Evolutionary conservation across 768 basidiomycete species (phyloP).

Genomic region (Agaricus subrufescens): DNA sequence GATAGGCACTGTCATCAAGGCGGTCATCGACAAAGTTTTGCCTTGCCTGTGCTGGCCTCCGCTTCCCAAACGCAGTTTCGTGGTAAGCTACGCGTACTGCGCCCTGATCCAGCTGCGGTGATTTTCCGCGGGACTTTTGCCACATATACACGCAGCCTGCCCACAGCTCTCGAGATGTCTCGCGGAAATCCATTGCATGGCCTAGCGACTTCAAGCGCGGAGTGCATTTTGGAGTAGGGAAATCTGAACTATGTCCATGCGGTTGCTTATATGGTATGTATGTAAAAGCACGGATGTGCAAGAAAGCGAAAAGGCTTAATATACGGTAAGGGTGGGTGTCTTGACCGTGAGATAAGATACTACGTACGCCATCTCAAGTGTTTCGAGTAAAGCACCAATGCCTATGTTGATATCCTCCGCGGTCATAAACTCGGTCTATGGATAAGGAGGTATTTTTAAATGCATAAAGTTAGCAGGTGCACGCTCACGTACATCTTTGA

Average conservation of each 20-base stretch:
- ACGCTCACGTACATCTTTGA: constrained; percentile 50
- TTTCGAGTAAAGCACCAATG: constrained; percentile 61
- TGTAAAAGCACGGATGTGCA: constrained; percentile 70
- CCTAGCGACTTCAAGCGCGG: constrained; percentile 52
- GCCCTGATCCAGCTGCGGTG: constrained; percentile 43
- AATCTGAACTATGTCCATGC: constrained; percentile 23
- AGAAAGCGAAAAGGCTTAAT: constrained; percentile 54
- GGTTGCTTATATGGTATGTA: constrained; percentile 55
- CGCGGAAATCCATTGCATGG: constrained; percentile 66
- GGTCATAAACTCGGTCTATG: constrained; percentile 63
- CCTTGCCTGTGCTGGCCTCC: constrained; percentile 17
- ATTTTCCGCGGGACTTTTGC: constrained; percentile 47
- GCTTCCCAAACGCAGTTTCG: constrained; percentile 38
- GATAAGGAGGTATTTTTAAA: background rate
- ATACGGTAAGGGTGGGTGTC: constrained; percentile 4
- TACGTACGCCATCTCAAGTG: constrained; percentile 71
- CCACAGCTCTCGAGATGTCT: constrained; percentile 62
- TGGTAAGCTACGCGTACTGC: constrained; percentile 40
- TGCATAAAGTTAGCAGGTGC: background rate
- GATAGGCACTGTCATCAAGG: constrained; percentile 12
- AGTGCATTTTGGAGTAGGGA: constrained; percentile 32
- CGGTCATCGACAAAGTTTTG: background rate
- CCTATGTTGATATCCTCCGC: constrained; percentile 71
- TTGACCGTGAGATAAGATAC: background rate
- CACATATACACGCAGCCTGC: constrained; percentile 53